Evolutionary conservation across 1,284 basidiomycete genomes (phyloP), one percentile per base, ranked within the genome.

Genomic region (Fistulina hepatica): DNA sequence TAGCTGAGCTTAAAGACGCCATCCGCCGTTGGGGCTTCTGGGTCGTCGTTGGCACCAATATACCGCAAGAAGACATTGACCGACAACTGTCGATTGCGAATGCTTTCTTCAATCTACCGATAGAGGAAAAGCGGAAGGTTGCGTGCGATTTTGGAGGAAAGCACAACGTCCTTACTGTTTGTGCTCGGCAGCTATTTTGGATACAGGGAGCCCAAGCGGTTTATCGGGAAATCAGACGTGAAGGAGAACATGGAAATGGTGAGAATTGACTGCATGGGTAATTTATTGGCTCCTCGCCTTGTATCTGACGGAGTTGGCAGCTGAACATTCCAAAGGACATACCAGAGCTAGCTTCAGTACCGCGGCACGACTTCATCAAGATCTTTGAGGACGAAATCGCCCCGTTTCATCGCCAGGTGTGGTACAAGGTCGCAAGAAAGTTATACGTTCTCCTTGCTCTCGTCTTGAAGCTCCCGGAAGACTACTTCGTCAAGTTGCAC

Each of bases 191-290:
- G 52, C 17, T 47, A 46, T 28, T 52, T 53, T 35, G 52, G 53
- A 20, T 54, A 52, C 36, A 46, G 52, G 27, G 46, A 50, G 12
- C 53, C 39, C n/a, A n/a, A n/a, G 12, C 43, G 48, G 6, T 31
- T 47, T n/a, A 43, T 55, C 7, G 48, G 47, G 7, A 44, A 45
- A 10, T 50, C 48, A 7, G 39, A 46, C 21, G 40, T 51, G 7
- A 55, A 54, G 15, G 52, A 55, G 28, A 54, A 55, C 33, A 44
- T 52, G 41, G 54, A 55, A 42, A 46, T 42, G 34, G 48, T 45
- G 28, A 9, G 40, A 20, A 10, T 37, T 25, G 34, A 26, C 22
- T 12, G n/a, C n/a, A n/a, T n/a, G n/a, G n/a, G n/a, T n/a, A n/a
- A n/a, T n/a, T n/a, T n/a, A n/a, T n/a, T n/a, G n/a, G n/a, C n/a